Conservation (phyloP, 148 eudicot genomes). For the Salicornia ramosissima region DNA sequence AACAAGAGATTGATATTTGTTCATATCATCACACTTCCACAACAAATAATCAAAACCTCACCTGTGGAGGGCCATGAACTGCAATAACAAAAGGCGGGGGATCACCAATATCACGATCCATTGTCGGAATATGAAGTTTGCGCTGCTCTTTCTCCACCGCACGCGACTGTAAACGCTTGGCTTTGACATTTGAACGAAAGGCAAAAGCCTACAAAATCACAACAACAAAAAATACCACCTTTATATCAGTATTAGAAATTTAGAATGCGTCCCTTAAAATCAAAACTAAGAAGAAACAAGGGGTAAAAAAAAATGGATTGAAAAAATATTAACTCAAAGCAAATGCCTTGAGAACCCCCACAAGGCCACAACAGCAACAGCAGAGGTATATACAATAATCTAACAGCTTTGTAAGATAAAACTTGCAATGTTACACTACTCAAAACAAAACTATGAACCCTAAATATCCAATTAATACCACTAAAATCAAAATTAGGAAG, state of each 20-base stretch:
- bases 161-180: slow-evolving; percentile 64
- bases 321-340: no score
- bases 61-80: slow-evolving; percentile 94
- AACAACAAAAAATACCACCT: not conserved
- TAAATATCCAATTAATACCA: not conserved
- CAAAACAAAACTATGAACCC: not conserved
- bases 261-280: not conserved
- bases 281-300: not conserved
- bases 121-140: slow-evolving; percentile 66
- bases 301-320: no score
- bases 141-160: slow-evolving; percentile 87
- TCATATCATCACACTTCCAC: not conserved
- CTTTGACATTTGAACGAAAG: slow-evolving; percentile 64
- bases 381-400: no score
- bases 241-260: not conserved
- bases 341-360: no score
- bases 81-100: slow-evolving; percentile 80
- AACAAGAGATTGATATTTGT: not conserved
- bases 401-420: no score
- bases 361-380: no score
- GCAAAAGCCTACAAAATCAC: slow-evolving; percentile 27
- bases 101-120: slow-evolving; percentile 72
- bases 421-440: no score
- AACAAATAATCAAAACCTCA: slow-evolving; percentile 13
- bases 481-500: slow-evolving; percentile 2